Conservation (phyloP, 768 basidiomycete species). For the Kwoniella botswanensis region DNA sequence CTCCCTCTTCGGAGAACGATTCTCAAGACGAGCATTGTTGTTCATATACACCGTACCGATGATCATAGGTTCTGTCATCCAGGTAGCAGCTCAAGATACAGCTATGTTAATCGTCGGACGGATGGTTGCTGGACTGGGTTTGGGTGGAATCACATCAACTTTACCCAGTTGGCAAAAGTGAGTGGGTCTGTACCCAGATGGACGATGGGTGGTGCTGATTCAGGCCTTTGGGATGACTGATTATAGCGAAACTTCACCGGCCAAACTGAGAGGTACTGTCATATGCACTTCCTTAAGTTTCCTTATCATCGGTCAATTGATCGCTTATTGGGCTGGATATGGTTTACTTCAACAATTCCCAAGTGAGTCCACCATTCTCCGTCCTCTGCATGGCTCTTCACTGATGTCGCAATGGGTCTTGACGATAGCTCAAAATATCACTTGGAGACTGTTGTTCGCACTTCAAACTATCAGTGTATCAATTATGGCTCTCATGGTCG, state of each 20-base stretch:
- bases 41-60: slow-evolving; percentile 20
- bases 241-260: slow-evolving; percentile 24
- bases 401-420: not conserved
- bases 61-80: slow-evolving; percentile 19
- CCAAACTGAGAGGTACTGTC: slow-evolving; percentile 28
- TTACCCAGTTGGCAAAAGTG: slow-evolving; percentile 32
- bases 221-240: too few species aligned
- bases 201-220: too few species aligned
- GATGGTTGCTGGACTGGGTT: slow-evolving; percentile 27
- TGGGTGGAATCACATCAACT: slow-evolving; percentile 29
- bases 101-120: slow-evolving; percentile 26
- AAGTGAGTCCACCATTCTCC: not conserved
- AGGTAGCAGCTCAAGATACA: slow-evolving; percentile 20
- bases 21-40: slow-evolving; percentile 19
- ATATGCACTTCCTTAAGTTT: slow-evolving; percentile 31
- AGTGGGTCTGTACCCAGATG: not conserved
- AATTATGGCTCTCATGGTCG: slow-evolving; percentile 25
- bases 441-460: slow-evolving; percentile 28
- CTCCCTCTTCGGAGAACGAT: slow-evolving; percentile 20
- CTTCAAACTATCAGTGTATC: slow-evolving; percentile 24
- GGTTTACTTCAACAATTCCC: slow-evolving; percentile 22
- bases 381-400: not conserved
- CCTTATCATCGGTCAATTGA: slow-evolving; percentile 26
- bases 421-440: slow-evolving; percentile 16
- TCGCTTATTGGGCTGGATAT: slow-evolving; percentile 29